phyloP scores from a whole-genome alignment of 2,329 filamentous ascomycete genomes.

The Microdochium bolleyi region DNA sequence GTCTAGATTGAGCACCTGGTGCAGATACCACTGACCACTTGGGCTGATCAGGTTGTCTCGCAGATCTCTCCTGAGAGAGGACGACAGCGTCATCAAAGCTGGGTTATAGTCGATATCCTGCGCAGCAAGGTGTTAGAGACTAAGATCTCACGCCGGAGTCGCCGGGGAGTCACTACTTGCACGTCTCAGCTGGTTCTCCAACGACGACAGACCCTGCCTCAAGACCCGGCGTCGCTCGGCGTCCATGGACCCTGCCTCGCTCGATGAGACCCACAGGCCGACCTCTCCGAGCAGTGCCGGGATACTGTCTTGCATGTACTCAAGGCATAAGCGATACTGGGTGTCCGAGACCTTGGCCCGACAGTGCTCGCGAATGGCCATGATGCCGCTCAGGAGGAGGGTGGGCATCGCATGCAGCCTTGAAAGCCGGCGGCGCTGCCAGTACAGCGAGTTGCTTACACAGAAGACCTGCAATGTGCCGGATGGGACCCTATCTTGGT shows the following conservation, averaged over 20 bases:
- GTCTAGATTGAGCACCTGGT: no score
- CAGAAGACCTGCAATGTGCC: constrained; percentile 29
- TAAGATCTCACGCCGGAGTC: neutral
- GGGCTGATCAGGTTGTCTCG: neutral
- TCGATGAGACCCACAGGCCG: constrained; percentile 35
- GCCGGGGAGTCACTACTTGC: constrained; percentile 4
- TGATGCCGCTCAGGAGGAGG: constrained; percentile 33
- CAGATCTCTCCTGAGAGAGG: neutral
- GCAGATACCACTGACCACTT: neutral
- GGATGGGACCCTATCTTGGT: constrained; percentile 14
- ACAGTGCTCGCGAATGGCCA: constrained; percentile 31
- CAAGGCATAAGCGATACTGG: constrained; percentile 24
- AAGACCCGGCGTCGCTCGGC: constrained; percentile 26
- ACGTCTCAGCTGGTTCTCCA: constrained; percentile 23
- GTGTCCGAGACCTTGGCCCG: constrained; percentile 34
- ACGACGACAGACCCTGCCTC: constrained; percentile 18
- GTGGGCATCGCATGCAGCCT: constrained; percentile 15
- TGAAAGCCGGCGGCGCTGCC: constrained; percentile 21
- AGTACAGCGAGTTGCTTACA: constrained; percentile 34
- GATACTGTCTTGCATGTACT: constrained; percentile 31
- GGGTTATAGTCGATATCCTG: neutral
- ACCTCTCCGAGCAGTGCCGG: constrained; percentile 30
- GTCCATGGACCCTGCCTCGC: constrained; percentile 21
- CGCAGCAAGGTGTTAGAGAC: neutral
- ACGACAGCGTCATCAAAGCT: neutral